These are phyloP conservation scores for Metschnikowia drakensbergensis DNA, from an alignment of 805 yeast species.

Conservation along the genomic window DNA sequence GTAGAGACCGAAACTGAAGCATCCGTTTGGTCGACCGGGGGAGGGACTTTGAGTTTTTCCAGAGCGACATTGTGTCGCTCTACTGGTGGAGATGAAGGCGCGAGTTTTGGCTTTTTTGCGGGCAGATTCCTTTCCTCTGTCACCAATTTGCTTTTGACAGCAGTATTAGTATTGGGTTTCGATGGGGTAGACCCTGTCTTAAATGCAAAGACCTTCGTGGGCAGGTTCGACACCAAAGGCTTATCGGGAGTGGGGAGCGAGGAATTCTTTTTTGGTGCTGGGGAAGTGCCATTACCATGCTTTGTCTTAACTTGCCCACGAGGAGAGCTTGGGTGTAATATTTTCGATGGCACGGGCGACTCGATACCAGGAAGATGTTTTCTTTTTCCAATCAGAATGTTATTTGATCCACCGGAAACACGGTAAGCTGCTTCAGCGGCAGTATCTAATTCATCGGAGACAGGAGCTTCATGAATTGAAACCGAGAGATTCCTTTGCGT, in stretches of 20 bases:
- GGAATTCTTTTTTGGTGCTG: background rate
- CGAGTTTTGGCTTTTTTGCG: background rate
- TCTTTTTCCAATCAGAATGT: no score
- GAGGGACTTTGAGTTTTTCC: background rate
- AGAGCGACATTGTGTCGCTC: background rate
- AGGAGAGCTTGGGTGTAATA: no score
- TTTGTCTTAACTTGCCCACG: background rate
- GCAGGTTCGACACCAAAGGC: background rate
- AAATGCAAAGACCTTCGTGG: background rate
- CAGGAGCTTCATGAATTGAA: background rate
- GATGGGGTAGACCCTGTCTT: background rate
- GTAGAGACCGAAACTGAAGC: background rate
- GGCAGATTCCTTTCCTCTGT: background rate
- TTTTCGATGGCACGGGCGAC: no score
- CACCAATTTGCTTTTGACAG: background rate
- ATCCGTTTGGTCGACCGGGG: background rate
- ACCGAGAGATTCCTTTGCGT: no score
- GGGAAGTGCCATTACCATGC: background rate
- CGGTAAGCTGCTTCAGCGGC: background rate
- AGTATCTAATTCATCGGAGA: background rate
- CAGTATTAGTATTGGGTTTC: background rate
- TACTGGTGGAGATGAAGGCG: background rate
- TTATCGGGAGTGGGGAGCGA: background rate
- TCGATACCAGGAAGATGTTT: background rate
- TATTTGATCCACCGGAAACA: background rate